Conservation (phyloP, 1,284 basidiomycete genomes). For the Sporisorium reilianum region DNA sequence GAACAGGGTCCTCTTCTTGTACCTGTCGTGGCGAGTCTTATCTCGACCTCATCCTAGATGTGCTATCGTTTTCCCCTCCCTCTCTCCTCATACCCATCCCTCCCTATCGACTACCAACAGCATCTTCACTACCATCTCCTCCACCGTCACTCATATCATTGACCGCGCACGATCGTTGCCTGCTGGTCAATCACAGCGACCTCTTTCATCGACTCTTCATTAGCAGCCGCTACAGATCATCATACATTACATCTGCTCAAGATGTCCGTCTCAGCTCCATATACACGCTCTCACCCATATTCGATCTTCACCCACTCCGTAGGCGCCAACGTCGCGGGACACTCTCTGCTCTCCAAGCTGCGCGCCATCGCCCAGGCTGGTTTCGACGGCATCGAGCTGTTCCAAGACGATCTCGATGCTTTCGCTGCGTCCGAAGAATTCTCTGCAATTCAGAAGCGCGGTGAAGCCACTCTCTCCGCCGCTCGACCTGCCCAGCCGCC, state of each 20-base stretch:
- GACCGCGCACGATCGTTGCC: neutral
- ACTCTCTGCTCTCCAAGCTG: conserved; percentile 65
- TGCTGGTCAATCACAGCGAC: too few relatives aligned
- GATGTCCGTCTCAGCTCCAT: conserved; percentile 17
- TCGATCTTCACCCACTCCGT: conserved; percentile 58
- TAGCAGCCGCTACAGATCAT: neutral
- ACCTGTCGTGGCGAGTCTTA: neutral
- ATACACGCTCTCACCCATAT: conserved; percentile 31
- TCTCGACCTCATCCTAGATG: neutral
- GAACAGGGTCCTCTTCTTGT: neutral
- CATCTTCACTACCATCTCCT: neutral
- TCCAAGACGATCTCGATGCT: conserved; percentile 67
- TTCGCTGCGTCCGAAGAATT: conserved; percentile 61
- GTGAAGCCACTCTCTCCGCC: conserved; percentile 6
- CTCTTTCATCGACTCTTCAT: neutral
- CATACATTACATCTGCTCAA: neutral
- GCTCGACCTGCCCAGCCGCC: too few relatives aligned
- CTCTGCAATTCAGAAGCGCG: conserved; percentile 24
- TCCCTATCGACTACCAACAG: neutral
- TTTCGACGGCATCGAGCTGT: conserved; percentile 68
- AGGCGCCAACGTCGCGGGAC: conserved; percentile 54
- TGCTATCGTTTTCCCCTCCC: neutral
- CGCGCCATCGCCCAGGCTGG: conserved; percentile 62
- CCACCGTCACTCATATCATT: neutral
- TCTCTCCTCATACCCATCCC: neutral